These are phyloP conservation scores for Aphanomyces cochlioides DNA, from an alignment of 352 stramenopile species.

Conservation along the genomic window DNA sequence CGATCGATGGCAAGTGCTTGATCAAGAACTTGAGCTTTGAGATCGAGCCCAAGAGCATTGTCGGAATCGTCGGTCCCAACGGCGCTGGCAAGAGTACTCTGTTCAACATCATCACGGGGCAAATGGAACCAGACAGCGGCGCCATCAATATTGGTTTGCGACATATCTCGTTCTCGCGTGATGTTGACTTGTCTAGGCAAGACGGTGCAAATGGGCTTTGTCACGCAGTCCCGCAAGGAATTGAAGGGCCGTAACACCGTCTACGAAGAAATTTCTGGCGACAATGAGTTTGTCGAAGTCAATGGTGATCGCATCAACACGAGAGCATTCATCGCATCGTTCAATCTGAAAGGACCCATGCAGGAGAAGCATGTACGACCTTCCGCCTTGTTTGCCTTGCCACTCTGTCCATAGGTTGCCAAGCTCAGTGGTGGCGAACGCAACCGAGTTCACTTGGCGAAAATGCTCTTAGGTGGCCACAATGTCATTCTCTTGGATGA, in stretches of 20 bases:
- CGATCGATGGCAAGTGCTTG: slow-evolving; percentile 73
- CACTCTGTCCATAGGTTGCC: slow-evolving; percentile 32
- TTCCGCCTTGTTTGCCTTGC: background rate
- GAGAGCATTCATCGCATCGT: slow-evolving; percentile 80
- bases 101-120: slow-evolving; percentile 93
- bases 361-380: slow-evolving; percentile 66
- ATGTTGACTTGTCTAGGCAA: slow-evolving; percentile 40
- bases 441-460: slow-evolving; percentile 81
- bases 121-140: slow-evolving; percentile 83
- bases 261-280: slow-evolving; percentile 82
- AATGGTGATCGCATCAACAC: slow-evolving; percentile 76
- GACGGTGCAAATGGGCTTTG: slow-evolving; percentile 73
- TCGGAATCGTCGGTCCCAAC: slow-evolving; percentile 98
- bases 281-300: slow-evolving; percentile 81
- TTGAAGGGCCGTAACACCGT: slow-evolving; percentile 57
- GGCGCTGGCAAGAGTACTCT: slow-evolving; percentile 97
- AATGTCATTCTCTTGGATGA: slow-evolving; percentile 88
- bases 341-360: slow-evolving; percentile 79
- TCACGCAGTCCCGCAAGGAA: slow-evolving; percentile 74
- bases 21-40: slow-evolving; percentile 94
- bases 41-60: slow-evolving; percentile 93
- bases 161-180: background rate
- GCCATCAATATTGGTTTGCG: slow-evolving; percentile 43
- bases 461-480: slow-evolving; percentile 78
- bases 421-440: slow-evolving; percentile 77